phyloP scores from a whole-genome alignment of 1,284 basidiomycete species.

The Phlebopus sp. region DNA sequence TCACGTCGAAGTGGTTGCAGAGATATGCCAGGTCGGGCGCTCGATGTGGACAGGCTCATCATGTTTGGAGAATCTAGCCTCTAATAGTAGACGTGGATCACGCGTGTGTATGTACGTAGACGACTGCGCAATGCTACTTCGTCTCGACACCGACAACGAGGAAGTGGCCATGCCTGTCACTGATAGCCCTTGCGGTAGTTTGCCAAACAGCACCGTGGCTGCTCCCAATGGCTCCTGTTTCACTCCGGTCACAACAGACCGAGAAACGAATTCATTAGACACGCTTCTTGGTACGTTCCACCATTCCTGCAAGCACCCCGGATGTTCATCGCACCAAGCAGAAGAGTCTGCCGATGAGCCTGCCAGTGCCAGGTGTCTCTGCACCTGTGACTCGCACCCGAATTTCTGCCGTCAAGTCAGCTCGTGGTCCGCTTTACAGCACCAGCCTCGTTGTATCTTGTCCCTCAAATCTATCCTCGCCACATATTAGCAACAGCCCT shows the following conservation, averaged over 20 bases:
- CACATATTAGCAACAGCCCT: slow-evolving; percentile 12
- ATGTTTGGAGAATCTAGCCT: not conserved
- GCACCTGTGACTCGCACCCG: too few relatives aligned
- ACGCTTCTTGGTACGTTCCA: not conserved
- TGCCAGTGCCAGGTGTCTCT: too few relatives aligned
- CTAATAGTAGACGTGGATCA: not conserved
- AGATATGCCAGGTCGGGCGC: not conserved
- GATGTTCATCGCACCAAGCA: too few relatives aligned
- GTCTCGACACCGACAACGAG: not conserved
- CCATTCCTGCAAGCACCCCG: too few relatives aligned
- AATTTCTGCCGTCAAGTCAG: not conserved
- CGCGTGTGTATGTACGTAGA: not conserved
- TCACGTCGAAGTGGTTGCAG: not conserved
- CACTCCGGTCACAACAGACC: not conserved
- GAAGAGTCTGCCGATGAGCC: too few relatives aligned
- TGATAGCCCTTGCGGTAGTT: not conserved
- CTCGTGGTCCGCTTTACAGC: slow-evolving; percentile 2
- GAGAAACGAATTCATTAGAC: not conserved
- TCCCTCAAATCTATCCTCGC: slow-evolving; percentile 6
- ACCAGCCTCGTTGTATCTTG: slow-evolving; percentile 25
- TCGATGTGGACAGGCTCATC: not conserved
- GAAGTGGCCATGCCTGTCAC: not conserved
- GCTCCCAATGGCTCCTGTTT: not conserved
- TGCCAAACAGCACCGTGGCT: slow-evolving; percentile 1
- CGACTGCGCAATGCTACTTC: not conserved